Conservation (phyloP, 495 filamentous ascomycete genomes). For the Eremomyces bilateralis region DNA sequence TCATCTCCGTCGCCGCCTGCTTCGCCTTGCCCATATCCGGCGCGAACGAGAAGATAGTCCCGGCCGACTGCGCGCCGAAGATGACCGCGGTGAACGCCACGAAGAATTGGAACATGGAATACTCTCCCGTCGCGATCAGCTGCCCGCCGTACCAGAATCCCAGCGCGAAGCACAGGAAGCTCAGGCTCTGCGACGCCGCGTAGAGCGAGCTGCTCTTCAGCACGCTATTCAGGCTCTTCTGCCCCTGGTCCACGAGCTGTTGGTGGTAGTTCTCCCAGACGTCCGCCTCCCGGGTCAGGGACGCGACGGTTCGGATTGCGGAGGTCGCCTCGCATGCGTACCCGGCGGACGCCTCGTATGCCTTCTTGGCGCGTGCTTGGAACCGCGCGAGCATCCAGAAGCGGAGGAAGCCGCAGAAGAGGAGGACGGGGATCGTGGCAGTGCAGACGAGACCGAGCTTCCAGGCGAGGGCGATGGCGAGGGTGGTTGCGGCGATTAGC, state of each 20-base stretch:
- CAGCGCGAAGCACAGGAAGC: conserved; percentile 68
- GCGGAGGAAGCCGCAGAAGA: conserved; percentile 67
- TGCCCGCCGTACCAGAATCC: conserved; percentile 87
- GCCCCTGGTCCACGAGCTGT: conserved; percentile 36
- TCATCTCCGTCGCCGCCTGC: conserved; percentile 52
- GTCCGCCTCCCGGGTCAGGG: conserved; percentile 61
- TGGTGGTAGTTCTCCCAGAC: conserved; percentile 51
- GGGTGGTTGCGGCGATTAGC: conserved; percentile 39
- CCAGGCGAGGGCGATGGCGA: conserved; percentile 61
- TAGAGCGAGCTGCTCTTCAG: conserved; percentile 51
- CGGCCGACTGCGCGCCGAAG: conserved; percentile 67
- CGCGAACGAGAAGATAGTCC: conserved; percentile 71
- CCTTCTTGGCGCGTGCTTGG: conserved; percentile 43
- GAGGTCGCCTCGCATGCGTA: conserved; percentile 83
- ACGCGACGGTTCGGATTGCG: conserved; percentile 84
- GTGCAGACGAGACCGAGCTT: conserved; percentile 75
- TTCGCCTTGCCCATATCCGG: conserved; percentile 79
- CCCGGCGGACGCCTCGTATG: conserved; percentile 52
- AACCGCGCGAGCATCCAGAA: conserved; percentile 65
- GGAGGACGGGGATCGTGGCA: conserved; percentile 52
- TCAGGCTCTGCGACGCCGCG: conserved; percentile 54
- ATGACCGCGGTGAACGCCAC: conserved; percentile 60
- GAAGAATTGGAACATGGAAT: conserved; percentile 65
- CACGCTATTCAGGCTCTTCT: conserved; percentile 40
- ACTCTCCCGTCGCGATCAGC: conserved; percentile 46